Percentiles rank a stretch among this genome's conserved stretches.
Evolutionary conservation across 371 early-diverging fungal species (phyloP).

Genomic region (Mucor ambiguus): DNA sequence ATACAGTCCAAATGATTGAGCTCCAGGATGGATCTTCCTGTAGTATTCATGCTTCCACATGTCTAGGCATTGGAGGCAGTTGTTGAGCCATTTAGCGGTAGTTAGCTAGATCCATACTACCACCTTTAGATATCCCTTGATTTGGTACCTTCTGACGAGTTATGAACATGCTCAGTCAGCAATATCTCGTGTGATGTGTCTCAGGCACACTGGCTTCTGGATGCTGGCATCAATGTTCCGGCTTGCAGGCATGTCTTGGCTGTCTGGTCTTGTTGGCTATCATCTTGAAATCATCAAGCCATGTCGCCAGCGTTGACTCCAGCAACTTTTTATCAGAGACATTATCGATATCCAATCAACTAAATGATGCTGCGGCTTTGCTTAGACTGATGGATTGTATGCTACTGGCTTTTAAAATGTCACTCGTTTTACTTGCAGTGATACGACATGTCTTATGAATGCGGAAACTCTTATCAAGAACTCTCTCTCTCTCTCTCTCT

Average conservation of each 20-base stretch:
- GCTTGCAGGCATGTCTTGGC: too few species aligned
- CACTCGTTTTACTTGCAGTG: conserved; percentile 2
- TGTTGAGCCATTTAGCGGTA: too few species aligned
- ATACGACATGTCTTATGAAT: neutral
- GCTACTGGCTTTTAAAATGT: conserved; percentile 3
- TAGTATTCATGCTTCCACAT: neutral
- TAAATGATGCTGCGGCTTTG: conserved; percentile 1
- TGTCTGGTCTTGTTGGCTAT: neutral
- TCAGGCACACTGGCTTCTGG: too few species aligned
- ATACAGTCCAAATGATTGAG: neutral
- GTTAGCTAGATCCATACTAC: too few species aligned
- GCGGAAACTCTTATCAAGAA: neutral
- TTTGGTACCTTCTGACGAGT: too few species aligned
- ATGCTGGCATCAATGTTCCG: too few species aligned
- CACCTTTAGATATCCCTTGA: too few species aligned
- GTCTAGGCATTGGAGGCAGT: too few species aligned
- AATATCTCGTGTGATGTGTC: too few species aligned
- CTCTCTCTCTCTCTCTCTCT: neutral
- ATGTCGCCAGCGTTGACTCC: neutral
- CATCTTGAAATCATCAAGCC: neutral
- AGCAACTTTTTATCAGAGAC: neutral
- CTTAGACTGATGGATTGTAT: neutral
- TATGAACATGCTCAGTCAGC: too few species aligned
- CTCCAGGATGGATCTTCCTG: neutral
- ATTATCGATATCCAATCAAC: neutral